Percentiles rank a stretch among this genome's conserved stretches.
Evolutionary conservation across 805 yeast genomes (phyloP).

Genomic region (Saturnispora sekii): DNA sequence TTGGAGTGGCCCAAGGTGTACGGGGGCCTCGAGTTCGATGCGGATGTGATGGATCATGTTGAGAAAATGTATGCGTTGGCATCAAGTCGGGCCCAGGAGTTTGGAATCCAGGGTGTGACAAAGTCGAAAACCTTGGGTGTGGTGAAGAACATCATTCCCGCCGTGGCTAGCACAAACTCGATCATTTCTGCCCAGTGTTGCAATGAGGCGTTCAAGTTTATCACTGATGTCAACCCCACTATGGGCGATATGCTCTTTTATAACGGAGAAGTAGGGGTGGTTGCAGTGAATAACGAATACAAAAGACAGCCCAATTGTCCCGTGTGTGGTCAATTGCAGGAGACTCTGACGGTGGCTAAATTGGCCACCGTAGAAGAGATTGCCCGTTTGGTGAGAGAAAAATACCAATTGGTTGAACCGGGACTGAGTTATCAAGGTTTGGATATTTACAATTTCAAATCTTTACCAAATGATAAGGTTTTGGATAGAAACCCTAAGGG

Average conservation of each 20-base stretch:
- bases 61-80: constrained; percentile 53
- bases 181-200: constrained; percentile 84
- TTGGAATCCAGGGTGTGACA: constrained; percentile 70
- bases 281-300: constrained; percentile 62
- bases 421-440: constrained; percentile 14
- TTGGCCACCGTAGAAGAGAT: constrained; percentile 13
- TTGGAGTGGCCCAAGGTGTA: constrained; percentile 58
- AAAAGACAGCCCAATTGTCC: constrained; percentile 55
- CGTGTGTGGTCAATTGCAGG: constrained; percentile 50
- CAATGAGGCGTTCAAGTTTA: constrained; percentile 73
- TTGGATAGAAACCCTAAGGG: background rate
- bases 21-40: constrained; percentile 44
- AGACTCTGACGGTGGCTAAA: constrained; percentile 12
- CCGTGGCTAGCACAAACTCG: constrained; percentile 91
- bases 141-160: constrained; percentile 85
- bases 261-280: constrained; percentile 72
- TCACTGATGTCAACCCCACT: constrained; percentile 58
- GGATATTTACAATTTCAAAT: constrained; percentile 21
- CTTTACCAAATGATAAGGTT: background rate
- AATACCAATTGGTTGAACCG: constrained; percentile 14
- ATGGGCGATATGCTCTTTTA: constrained; percentile 78
- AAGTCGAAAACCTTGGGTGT: constrained; percentile 70
- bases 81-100: constrained; percentile 46
- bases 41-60: constrained; percentile 59
- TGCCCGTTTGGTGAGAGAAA: constrained; percentile 11